A percentile compares a stretch with the other conserved stretches of the same genome.
These are phyloP conservation scores for Amaranthus tricolor DNA, from an alignment of 179 eudicot species.

Conservation along the genomic window DNA sequence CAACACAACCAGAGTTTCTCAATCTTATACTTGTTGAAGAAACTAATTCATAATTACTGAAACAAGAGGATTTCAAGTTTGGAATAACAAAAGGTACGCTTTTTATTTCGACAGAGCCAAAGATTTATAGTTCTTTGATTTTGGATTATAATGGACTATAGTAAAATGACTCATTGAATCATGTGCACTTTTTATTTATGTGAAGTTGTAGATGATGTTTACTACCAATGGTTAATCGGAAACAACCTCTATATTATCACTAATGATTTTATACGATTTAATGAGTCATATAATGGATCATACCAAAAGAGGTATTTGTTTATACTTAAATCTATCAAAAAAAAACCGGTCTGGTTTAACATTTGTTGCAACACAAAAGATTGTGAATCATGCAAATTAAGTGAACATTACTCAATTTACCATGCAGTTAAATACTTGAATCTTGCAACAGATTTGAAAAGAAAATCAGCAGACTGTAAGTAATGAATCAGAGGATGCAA, in stretches of 20 bases:
- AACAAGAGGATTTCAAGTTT: neutral
- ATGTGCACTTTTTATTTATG: too few species aligned
- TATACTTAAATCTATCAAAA: neutral
- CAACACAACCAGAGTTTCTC: neutral
- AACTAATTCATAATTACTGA: neutral
- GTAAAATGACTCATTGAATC: too few species aligned
- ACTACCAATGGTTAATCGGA: too few species aligned
- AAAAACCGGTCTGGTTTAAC: neutral
- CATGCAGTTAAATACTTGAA: neutral
- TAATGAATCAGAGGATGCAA: slow-evolving; percentile 9
- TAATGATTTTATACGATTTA: too few species aligned
- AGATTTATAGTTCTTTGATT: too few species aligned
- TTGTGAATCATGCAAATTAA: neutral
- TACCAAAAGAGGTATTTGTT: neutral
- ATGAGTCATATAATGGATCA: neutral
- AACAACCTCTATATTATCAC: too few species aligned
- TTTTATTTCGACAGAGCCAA: too few species aligned
- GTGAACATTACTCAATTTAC: neutral
- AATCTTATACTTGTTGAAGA: neutral
- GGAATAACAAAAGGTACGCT: too few species aligned
- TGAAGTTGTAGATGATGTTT: too few species aligned
- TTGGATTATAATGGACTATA: too few species aligned
- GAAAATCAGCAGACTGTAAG: neutral
- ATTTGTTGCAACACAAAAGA: neutral
- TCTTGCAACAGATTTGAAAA: neutral